These are phyloP conservation scores for Stephanodiscus triporus DNA, from an alignment of 108 stramenopile species.

Conservation along the genomic window DNA sequence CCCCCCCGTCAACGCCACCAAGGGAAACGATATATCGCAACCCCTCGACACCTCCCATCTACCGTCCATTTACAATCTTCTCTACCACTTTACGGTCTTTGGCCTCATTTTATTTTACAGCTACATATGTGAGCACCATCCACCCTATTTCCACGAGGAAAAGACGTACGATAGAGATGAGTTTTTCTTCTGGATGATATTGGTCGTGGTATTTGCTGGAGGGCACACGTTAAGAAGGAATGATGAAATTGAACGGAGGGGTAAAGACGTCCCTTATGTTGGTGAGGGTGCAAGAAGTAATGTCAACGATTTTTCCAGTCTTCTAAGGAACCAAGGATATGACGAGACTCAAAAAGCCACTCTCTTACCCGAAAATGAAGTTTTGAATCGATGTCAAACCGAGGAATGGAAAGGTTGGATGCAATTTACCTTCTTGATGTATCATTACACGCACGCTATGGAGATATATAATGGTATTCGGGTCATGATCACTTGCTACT, in stretches of 20 bases:
- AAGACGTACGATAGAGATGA: constrained; percentile 85
- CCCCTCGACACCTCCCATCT: constrained; percentile 65
- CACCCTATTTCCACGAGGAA: constrained; percentile 76
- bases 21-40: constrained; percentile 19
- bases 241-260: constrained; percentile 4
- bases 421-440: constrained; percentile 97
- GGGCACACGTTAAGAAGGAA: constrained; percentile 58
- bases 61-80: constrained; percentile 70
- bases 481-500: constrained; percentile 97
- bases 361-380: constrained; percentile 63
- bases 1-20: background rate
- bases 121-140: constrained; percentile 87
- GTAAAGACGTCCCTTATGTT: constrained; percentile 6
- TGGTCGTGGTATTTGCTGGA: constrained; percentile 60
- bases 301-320: background rate
- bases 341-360: constrained; percentile 2
- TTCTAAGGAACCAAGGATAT: background rate
- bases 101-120: constrained; percentile 81
- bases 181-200: constrained; percentile 77
- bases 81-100: constrained; percentile 70
- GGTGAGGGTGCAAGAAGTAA: background rate
- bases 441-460: constrained; percentile 96
- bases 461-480: constrained; percentile 96
- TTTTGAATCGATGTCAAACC: constrained; percentile 96
- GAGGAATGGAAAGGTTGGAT: constrained; percentile 99